Evolutionary conservation across 768 basidiomycete genomes (phyloP).

Genomic region (Leccinum incarnatum): DNA sequence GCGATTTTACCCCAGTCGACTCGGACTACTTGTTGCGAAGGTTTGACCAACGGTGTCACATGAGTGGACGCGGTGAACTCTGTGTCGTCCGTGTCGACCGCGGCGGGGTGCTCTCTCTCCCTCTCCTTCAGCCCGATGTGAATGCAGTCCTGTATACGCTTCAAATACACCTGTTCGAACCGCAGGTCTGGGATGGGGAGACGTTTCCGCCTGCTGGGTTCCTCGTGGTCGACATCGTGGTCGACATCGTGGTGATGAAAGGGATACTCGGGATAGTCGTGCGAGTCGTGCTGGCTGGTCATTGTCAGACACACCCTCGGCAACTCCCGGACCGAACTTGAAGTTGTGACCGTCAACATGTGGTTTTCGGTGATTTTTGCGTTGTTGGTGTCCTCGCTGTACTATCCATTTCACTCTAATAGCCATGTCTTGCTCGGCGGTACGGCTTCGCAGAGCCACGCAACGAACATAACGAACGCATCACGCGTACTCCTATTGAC

Average conservation of each 20-base stretch:
- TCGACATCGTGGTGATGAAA: conserved; percentile 10
- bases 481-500: conserved; percentile 65
- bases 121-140: conserved; percentile 40
- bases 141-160: conserved; percentile 54
- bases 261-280: conserved; percentile 25
- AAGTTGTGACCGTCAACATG: conserved; percentile 1
- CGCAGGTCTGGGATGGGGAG: conserved; percentile 74
- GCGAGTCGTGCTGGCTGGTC: conserved; percentile 18
- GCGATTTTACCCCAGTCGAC: conserved; percentile 57
- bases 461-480: background rate
- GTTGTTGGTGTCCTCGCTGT: conserved; percentile 23
- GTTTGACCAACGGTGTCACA: conserved; percentile 28
- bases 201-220: conserved; percentile 29
- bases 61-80: conserved; percentile 22
- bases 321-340: conserved; percentile 15
- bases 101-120: conserved; percentile 24
- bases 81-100: conserved; percentile 18
- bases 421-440: conserved; percentile 17
- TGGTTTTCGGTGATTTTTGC: conserved; percentile 14
- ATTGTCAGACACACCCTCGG: conserved; percentile 22
- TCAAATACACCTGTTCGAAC: conserved; percentile 70
- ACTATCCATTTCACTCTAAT: conserved; percentile 26
- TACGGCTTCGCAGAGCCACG: background rate
- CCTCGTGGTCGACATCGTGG: conserved; percentile 16
- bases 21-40: conserved; percentile 37